phyloP scores from a whole-genome alignment of 768 basidiomycete genomes.

The Tricholoma matsutake region DNA sequence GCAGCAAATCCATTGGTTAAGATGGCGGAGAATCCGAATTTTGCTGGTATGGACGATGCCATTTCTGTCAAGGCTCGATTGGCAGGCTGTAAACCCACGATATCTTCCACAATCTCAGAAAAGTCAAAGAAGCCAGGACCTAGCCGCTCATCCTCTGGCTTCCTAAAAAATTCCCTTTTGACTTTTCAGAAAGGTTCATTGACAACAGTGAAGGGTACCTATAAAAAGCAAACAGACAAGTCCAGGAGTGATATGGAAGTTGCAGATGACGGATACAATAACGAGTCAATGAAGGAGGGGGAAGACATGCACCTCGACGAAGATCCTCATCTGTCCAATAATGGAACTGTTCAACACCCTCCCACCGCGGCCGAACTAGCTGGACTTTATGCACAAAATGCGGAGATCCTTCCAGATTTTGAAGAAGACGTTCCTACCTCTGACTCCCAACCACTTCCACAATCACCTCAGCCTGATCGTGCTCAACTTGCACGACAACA shows the following conservation, averaged over 20 bases:
- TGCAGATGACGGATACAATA: not conserved
- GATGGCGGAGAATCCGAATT: slow-evolving; percentile 41
- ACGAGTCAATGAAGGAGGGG: slow-evolving; percentile 9
- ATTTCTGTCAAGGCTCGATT: slow-evolving; percentile 51
- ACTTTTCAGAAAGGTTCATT: slow-evolving; percentile 50
- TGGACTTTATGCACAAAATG: slow-evolving; percentile 38
- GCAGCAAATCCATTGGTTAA: slow-evolving; percentile 53
- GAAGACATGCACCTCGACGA: slow-evolving; percentile 15
- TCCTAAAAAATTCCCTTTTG: slow-evolving; percentile 45
- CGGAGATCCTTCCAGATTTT: slow-evolving; percentile 50
- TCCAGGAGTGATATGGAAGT: not conserved
- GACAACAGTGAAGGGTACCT: slow-evolving; percentile 49
- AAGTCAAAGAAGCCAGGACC: slow-evolving; percentile 41
- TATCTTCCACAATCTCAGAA: slow-evolving; percentile 8
- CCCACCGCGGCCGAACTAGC: slow-evolving; percentile 47
- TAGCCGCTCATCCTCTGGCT: slow-evolving; percentile 46
- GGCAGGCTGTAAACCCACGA: slow-evolving; percentile 18
- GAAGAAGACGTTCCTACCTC: slow-evolving; percentile 34
- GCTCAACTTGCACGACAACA: slow-evolving; percentile 16
- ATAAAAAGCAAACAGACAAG: slow-evolving; percentile 14
- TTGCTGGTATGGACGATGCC: slow-evolving; percentile 32
- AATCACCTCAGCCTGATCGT: slow-evolving; percentile 5
- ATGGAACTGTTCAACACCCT: slow-evolving; percentile 11
- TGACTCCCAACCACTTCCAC: not conserved
- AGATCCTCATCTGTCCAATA: not conserved